Base-by-base conservation (phyloP, 495 filamentous ascomycete species). In the Daldinia vernicosa region DNA sequence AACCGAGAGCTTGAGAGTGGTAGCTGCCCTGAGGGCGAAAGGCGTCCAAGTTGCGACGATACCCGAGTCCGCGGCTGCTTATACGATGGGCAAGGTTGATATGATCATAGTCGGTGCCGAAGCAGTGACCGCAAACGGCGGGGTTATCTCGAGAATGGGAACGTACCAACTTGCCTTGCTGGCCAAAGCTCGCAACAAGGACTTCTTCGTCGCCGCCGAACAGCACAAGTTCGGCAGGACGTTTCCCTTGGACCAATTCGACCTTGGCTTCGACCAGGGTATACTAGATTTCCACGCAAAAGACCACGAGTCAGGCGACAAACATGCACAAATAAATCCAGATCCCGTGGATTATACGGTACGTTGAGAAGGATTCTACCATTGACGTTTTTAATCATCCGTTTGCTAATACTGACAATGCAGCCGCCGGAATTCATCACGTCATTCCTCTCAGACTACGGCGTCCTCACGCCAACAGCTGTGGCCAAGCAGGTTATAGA, bases 61-160 rank as follows among this genome's bases (percentile, higher is more conserved):
- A 55, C 86, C 89, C 6, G 89, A 92, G 65, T 88, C 89, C 22
- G 93, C 93, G 0, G 91, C 95, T 3, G 93, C 92, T 9, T 94
- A 95, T 72, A 86, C 91, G n/a, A 88, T 98, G 65, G 87, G 85
- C n/a, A 91, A 91, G 78, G 86, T 93, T 9, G 87, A 91, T 74
- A 86, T 94, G 72, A 90, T 95, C 0, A 89, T 99, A 54, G 92
- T 96, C 14, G 95, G 95, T 54, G 93, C 94, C n/a, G 95, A 99
- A 72, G 93, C 92, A 52, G 93, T 98, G 19, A 92, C 95, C 43
- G 92, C 96, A 72, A 96, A 98, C 78, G 95, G 95, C 17, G 94
- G 95, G 27, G 89, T 98, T 62, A 92, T 99, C 67, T 93, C 89
- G 43, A 83, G 94, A 53, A 86, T 98, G 84, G 95, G 95, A 24